Base-by-base conservation (phyloP, 2,329 filamentous ascomycete genomes). In the Dothiorella sarmentorum region DNA sequence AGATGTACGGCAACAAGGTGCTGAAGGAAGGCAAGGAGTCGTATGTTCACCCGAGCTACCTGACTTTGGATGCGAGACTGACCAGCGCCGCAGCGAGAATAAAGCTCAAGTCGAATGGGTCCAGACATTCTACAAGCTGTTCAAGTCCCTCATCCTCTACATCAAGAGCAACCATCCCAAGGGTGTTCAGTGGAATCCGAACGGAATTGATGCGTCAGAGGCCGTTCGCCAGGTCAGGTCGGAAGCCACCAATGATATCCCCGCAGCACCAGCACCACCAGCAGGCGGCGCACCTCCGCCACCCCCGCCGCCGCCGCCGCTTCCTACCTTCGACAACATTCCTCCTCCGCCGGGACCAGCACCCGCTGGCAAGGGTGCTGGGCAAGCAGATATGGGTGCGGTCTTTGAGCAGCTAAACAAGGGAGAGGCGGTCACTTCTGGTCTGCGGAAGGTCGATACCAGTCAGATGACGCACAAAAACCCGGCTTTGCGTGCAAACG, bases 401-500 rank as follows among this genome's bases (percentile, higher is more conserved):
- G 91, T 99, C 2, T 99, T 99, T 72, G 88, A 87, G 38, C 89
- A 97, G 64, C 79, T 99, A 56, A 97, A 97, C 76, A 87, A 88
- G 71, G 94, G 94, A 59, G 85, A 90, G 61, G 81, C 84, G n/a
- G 90, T 99, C 61, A 99, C 94, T 3, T 86, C 90, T 64, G 87
- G 89, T 29, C 81, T 99, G 33, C 88, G 89, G 65, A 99, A 97
- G 79, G 94, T 99, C 51, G 93, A 97, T 76, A 88, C 87, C 70
- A 94, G 89, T 56, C 82, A 97, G 74, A 97, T 97, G 93, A 99
- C 94, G 61, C 94, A 99, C 77, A 97, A 97, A 80, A 99, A 99
- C 75, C 94, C 94, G 13, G 85, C 86, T 9, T 80, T 99, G 60
- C 87, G 94, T 62, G 83, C 89, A 22, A 80, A 80, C 61, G 88